Conservation (phyloP, 2,329 filamentous ascomycete genomes). For the Alternaria sp. region DNA sequence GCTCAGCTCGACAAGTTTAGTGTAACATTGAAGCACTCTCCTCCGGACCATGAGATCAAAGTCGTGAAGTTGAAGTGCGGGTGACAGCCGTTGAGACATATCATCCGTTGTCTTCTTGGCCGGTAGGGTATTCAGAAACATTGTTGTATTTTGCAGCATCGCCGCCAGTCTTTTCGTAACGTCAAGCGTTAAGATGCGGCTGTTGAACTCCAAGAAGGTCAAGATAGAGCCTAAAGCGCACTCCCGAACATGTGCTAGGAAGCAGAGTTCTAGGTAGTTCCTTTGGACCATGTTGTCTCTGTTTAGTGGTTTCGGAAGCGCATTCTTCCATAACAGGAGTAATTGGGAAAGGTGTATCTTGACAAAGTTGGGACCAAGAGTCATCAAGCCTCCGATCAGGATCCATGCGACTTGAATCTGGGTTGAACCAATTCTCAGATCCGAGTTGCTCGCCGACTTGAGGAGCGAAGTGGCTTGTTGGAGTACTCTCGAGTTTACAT, state of each 20-base stretch:
- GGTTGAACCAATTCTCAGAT: conserved; percentile 87
- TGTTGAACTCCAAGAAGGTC: conserved; percentile 93
- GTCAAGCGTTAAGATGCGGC: conserved; percentile 87
- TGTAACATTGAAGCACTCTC: conserved; percentile 92
- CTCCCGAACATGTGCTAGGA: conserved; percentile 91
- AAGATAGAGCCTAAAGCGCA: conserved; percentile 91
- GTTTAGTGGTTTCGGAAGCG: conserved; percentile 89
- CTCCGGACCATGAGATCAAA: conserved; percentile 92
- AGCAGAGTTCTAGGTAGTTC: conserved; percentile 86
- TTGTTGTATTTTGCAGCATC: conserved; percentile 94
- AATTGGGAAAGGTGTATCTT: conserved; percentile 97
- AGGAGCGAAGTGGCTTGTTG: conserved; percentile 90
- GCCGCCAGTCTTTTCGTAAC: conserved; percentile 89
- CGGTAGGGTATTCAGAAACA: conserved; percentile 85
- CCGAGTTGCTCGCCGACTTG: conserved; percentile 89
- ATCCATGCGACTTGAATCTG: conserved; percentile 99
- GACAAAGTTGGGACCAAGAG: conserved; percentile 94
- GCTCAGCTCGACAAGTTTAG: conserved; percentile 86
- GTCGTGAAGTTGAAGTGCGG: conserved; percentile 86
- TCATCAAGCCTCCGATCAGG: conserved; percentile 94
- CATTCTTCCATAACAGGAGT: conserved; percentile 95
- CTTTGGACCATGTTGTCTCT: conserved; percentile 88
- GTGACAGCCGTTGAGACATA: conserved; percentile 79
- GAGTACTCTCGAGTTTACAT: conserved; percentile 90
- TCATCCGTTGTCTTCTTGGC: conserved; percentile 86